Evolutionary conservation across 768 basidiomycete species (phyloP).

Genomic region (Clathrus columnatus): DNA sequence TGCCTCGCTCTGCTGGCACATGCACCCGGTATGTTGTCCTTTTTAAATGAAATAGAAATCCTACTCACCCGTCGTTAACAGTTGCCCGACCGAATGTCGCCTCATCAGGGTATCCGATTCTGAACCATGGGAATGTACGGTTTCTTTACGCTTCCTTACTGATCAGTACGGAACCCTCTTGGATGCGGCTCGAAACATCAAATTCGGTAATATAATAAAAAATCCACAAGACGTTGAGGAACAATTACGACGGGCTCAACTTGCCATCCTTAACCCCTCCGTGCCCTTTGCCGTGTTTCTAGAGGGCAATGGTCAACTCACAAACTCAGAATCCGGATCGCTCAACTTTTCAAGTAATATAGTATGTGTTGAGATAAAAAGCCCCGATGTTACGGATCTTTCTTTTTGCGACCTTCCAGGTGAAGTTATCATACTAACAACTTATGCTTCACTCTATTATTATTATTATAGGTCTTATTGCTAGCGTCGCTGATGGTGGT

Average conservation of each 20-base stretch:
- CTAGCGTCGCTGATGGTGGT: slow-evolving; percentile 41
- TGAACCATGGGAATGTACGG: slow-evolving; percentile 26
- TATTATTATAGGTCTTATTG: slow-evolving; percentile 46
- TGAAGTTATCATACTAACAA: not conserved
- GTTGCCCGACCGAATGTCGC: slow-evolving; percentile 31
- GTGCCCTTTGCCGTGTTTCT: slow-evolving; percentile 9
- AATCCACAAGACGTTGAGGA: slow-evolving; percentile 13
- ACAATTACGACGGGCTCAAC: slow-evolving; percentile 16
- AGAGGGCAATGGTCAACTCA: not conserved
- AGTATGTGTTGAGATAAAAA: slow-evolving; percentile 16
- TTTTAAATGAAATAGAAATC: not conserved
- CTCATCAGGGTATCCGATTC: slow-evolving; percentile 17
- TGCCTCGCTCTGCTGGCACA: slow-evolving; percentile 65
- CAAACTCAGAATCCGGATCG: not conserved
- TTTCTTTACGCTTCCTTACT: slow-evolving; percentile 25
- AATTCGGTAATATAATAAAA: slow-evolving; percentile 14
- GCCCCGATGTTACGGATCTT: slow-evolving; percentile 14
- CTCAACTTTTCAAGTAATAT: slow-evolving; percentile 6
- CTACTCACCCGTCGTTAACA: slow-evolving; percentile 10
- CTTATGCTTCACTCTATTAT: not conserved
- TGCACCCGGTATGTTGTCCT: slow-evolving; percentile 50
- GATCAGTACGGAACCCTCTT: slow-evolving; percentile 17
- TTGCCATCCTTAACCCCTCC: slow-evolving; percentile 19
- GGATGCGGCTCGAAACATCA: slow-evolving; percentile 1
- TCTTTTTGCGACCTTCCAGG: slow-evolving; percentile 19